Evolutionary conservation across 805 yeast species (phyloP).

Genomic region (Cephaloascus fragrans): DNA sequence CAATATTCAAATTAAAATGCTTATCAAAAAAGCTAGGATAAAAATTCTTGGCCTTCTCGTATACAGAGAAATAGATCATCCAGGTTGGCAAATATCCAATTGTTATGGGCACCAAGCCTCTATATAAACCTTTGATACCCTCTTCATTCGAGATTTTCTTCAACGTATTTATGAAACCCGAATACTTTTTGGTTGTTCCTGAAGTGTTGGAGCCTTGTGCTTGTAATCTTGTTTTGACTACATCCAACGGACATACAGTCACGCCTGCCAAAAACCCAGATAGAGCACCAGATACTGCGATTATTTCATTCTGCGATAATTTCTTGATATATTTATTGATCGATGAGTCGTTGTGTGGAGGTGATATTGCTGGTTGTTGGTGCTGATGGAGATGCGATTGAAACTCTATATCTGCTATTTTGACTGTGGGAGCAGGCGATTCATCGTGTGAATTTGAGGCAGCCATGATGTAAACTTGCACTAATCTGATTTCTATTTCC

Average conservation of each 20-base stretch:
- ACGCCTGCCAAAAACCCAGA: slow-evolving; percentile 89
- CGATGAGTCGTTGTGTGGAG: background rate
- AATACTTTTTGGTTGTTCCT: slow-evolving; percentile 27
- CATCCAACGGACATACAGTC: slow-evolving; percentile 90
- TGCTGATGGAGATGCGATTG: no score
- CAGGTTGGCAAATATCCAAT: slow-evolving; percentile 95
- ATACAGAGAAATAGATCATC: slow-evolving; percentile 90
- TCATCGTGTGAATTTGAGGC: no score
- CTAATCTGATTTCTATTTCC: no score
- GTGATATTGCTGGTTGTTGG: no score
- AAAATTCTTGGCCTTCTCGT: slow-evolving; percentile 62
- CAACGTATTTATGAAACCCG: slow-evolving; percentile 57
- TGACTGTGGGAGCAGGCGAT: background rate
- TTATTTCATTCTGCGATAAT: slow-evolving; percentile 41
- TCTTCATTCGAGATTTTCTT: slow-evolving; percentile 62
- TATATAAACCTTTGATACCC: slow-evolving; percentile 73
- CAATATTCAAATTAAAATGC: slow-evolving; percentile 10
- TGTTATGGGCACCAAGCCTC: slow-evolving; percentile 88
- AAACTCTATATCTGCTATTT: background rate
- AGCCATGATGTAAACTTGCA: no score
- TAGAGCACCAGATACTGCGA: slow-evolving; percentile 85
- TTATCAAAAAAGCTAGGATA: slow-evolving; percentile 32
- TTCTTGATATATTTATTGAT: slow-evolving; percentile 1
- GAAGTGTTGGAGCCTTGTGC: slow-evolving; percentile 60
- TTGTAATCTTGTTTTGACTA: slow-evolving; percentile 87